Evolutionary conservation across 495 filamentous ascomycete genomes (phyloP).

Genomic region (Xylaria longipes): DNA sequence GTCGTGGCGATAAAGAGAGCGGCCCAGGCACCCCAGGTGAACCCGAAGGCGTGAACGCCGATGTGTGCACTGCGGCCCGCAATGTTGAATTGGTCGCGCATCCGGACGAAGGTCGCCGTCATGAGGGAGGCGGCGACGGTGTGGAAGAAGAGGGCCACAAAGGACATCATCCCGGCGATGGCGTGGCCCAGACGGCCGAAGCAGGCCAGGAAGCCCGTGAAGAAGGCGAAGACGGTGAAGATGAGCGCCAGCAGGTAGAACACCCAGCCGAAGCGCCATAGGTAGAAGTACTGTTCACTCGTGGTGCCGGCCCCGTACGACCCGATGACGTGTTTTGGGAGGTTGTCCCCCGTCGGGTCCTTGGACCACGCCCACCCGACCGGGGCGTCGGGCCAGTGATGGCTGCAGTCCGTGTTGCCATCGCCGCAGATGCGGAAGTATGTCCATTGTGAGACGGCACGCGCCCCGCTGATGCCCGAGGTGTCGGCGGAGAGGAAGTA

Average conservation of each 20-base stretch:
- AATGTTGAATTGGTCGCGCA: constrained; percentile 70
- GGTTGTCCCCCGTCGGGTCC: constrained; percentile 39
- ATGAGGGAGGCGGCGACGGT: constrained; percentile 57
- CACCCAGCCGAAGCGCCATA: constrained; percentile 71
- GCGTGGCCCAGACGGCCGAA: constrained; percentile 56
- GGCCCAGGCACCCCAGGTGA: constrained; percentile 81
- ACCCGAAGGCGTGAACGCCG: constrained; percentile 78
- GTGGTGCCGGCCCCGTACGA: constrained; percentile 55
- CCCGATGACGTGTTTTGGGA: constrained; percentile 51
- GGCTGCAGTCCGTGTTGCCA: constrained; percentile 55
- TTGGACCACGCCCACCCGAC: constrained; percentile 58
- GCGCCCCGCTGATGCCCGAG: constrained; percentile 68
- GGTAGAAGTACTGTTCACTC: constrained; percentile 56
- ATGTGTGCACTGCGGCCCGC: constrained; percentile 65
- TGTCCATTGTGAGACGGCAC: constrained; percentile 77
- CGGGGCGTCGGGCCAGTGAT: constrained; percentile 50
- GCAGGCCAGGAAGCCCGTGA: constrained; percentile 58
- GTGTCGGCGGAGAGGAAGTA: constrained; percentile 85
- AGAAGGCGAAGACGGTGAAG: constrained; percentile 62
- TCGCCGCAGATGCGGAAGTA: constrained; percentile 74
- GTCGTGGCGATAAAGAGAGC: constrained; percentile 73
- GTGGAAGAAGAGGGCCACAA: constrained; percentile 51
- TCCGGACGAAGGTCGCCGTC: constrained; percentile 72
- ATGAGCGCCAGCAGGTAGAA: constrained; percentile 77
- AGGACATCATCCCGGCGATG: constrained; percentile 47